phyloP scores from a whole-genome alignment of 225 moss, liverwort and hornwort genomes.

The Sphagnum contortum region DNA sequence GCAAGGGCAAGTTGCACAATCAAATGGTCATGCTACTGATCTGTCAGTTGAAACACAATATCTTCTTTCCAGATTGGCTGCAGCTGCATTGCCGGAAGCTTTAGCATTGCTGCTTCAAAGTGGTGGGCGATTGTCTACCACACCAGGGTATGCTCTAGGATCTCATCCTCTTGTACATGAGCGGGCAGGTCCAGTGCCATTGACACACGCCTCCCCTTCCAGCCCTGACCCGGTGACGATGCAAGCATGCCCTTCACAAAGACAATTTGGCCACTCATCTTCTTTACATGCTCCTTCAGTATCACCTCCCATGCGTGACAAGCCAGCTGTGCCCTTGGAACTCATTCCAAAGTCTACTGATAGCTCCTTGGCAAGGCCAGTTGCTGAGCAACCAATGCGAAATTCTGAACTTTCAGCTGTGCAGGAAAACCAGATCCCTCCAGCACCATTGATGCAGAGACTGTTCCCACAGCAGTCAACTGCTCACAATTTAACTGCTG shows the following conservation, averaged over 20 bases:
- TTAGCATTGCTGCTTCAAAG: conserved; percentile 33
- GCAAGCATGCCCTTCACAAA: conserved; percentile 13
- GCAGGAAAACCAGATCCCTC: conserved; percentile 17
- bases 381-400: conserved; percentile 9
- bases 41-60: neutral
- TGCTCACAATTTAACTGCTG: conserved; percentile 22
- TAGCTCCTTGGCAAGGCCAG: conserved; percentile 25
- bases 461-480: conserved; percentile 18
- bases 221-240: conserved; percentile 14
- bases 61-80: neutral
- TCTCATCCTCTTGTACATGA: conserved; percentile 7
- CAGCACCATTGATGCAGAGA: conserved; percentile 29
- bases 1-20: too few species aligned
- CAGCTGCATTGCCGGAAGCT: conserved; percentile 17
- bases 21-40: too few species aligned
- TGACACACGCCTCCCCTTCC: conserved; percentile 15
- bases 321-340: conserved; percentile 23
- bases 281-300: conserved; percentile 18
- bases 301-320: conserved; percentile 17
- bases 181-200: conserved; percentile 11
- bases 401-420: conserved; percentile 5
- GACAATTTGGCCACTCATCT: conserved; percentile 4
- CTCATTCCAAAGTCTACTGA: conserved; percentile 40
- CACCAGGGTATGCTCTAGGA: neutral
- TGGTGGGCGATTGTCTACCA: conserved; percentile 15